Evolutionary conservation across 805 yeast genomes (phyloP).

Genomic region (Nakazawaea ishiwadae): DNA sequence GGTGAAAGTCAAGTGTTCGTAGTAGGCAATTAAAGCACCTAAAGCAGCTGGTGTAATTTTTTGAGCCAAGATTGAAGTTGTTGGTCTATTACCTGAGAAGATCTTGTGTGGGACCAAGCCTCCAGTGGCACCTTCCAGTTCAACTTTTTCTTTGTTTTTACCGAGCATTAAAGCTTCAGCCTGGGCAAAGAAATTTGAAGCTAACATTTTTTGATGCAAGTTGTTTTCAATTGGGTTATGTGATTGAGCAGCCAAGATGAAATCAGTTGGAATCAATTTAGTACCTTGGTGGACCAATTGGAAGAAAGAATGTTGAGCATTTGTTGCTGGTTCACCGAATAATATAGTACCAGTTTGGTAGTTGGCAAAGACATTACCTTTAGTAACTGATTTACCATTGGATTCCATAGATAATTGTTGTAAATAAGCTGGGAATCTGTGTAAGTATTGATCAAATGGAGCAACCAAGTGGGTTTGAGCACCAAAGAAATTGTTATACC

Average conservation of each 20-base stretch:
- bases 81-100: constrained; percentile 98
- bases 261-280: constrained; percentile 94
- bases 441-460: constrained; percentile 97
- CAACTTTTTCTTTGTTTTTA: constrained; percentile 77
- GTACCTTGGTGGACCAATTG: constrained; percentile 99
- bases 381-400: constrained; percentile 95
- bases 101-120: constrained; percentile 91
- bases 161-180: constrained; percentile 98
- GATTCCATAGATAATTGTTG: constrained; percentile 99
- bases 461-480: constrained; percentile 98
- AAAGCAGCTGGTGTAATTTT: constrained; percentile 94
- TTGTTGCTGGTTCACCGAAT: constrained; percentile 98
- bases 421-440: constrained; percentile 98
- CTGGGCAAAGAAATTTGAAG: constrained; percentile 98
- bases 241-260: constrained; percentile 93
- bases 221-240: constrained; percentile 95
- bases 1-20: constrained; percentile 94
- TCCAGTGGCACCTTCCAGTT: constrained; percentile 85
- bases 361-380: constrained; percentile 85
- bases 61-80: constrained; percentile 94
- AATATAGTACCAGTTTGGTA: constrained; percentile 95
- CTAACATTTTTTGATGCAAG: constrained; percentile 95
- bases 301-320: constrained; percentile 99
- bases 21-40: constrained; percentile 96
- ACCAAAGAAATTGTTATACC: constrained; percentile 98